Conservation (phyloP, 352 stramenopile species). For the Phytophthora fragariae region DNA sequence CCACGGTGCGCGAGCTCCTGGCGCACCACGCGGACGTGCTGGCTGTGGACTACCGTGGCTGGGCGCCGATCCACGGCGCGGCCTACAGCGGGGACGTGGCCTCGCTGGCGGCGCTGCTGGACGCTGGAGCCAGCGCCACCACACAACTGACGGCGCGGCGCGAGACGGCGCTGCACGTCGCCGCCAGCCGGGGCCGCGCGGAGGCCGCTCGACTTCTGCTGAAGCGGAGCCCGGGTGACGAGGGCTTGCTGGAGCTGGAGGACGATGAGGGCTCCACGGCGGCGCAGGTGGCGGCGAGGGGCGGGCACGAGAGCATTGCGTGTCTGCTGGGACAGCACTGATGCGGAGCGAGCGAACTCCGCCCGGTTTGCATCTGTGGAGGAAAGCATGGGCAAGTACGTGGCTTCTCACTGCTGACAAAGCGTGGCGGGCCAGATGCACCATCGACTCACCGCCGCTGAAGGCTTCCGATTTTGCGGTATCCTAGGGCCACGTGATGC, state of each 20-base stretch:
- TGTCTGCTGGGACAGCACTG: conserved; percentile 24
- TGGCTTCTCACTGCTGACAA: no score
- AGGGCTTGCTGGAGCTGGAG: conserved; percentile 24
- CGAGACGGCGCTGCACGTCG: conserved; percentile 52
- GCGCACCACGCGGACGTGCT: conserved; percentile 47
- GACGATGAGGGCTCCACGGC: conserved; percentile 36
- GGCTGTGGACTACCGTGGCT: conserved; percentile 65
- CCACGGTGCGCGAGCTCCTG: conserved; percentile 51
- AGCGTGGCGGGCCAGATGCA: no score
- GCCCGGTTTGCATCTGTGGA: background rate
- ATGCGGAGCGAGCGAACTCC: background rate
- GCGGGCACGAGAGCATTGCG: conserved; percentile 35
- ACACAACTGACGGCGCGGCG: conserved; percentile 32
- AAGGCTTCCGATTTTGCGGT: no score
- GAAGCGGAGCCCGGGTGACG: conserved; percentile 13
- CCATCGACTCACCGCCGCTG: no score
- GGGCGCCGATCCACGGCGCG: conserved; percentile 61
- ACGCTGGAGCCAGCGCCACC: conserved; percentile 26
- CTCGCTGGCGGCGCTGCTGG: conserved; percentile 32
- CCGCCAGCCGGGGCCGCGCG: conserved; percentile 36
- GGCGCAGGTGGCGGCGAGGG: conserved; percentile 35
- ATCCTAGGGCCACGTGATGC: no score
- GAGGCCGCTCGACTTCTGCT: conserved; percentile 36
- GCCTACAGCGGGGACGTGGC: conserved; percentile 50
- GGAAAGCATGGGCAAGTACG: conserved; percentile 7